Evolutionary conservation across 331 rosid species (phyloP).

Genomic region (Prunus yedoensis): DNA sequence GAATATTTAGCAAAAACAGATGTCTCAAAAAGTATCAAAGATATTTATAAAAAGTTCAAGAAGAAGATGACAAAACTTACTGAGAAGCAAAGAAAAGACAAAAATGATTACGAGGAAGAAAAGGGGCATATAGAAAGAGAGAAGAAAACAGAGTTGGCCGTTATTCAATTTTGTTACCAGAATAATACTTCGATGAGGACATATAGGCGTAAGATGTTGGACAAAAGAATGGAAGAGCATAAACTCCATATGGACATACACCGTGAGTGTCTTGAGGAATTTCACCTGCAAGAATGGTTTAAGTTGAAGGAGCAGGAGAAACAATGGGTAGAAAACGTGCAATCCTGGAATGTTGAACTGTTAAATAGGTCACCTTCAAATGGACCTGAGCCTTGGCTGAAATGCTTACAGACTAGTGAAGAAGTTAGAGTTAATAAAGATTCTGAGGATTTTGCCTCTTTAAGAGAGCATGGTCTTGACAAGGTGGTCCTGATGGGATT

Average conservation of each 20-base stretch:
- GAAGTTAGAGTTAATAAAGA: slow-evolving; percentile 20
- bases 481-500: slow-evolving; percentile 25
- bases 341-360: slow-evolving; percentile 54
- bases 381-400: slow-evolving; percentile 29
- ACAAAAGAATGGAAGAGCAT: slow-evolving; percentile 37
- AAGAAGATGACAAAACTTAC: slow-evolving; percentile 41
- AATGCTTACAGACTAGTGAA: slow-evolving; percentile 27
- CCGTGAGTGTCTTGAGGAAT: slow-evolving; percentile 43
- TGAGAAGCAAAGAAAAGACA: slow-evolving; percentile 47
- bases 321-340: slow-evolving; percentile 46
- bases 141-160: slow-evolving; percentile 34
- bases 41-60: slow-evolving; percentile 49
- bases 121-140: slow-evolving; percentile 34
- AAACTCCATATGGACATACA: slow-evolving; percentile 29
- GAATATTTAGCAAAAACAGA: slow-evolving; percentile 40
- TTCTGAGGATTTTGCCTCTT: slow-evolving; percentile 17
- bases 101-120: slow-evolving; percentile 29
- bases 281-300: slow-evolving; percentile 33
- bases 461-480: slow-evolving; percentile 24
- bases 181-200: slow-evolving; percentile 31
- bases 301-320: slow-evolving; percentile 36
- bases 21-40: slow-evolving; percentile 48
- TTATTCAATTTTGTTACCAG: slow-evolving; percentile 38
- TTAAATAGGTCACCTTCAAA: slow-evolving; percentile 27
- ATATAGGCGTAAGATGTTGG: slow-evolving; percentile 42